Base-by-base conservation (phyloP, 352 stramenopile genomes). In the Pythium aphanidermatum region DNA sequence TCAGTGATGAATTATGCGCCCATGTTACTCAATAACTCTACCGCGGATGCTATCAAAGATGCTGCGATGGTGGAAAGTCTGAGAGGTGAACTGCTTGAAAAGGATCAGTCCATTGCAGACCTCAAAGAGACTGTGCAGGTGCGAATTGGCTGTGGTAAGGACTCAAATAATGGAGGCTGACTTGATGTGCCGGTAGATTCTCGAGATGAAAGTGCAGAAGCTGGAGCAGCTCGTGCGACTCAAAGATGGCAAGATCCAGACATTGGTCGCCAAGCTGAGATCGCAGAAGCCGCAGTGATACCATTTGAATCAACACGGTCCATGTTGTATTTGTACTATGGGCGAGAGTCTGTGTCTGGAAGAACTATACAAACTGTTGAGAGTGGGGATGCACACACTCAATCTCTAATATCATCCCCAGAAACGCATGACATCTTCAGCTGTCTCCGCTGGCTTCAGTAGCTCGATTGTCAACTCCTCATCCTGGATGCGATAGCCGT, bases 181-280 rank as follows among this genome's bases (percentile, higher is more conserved):
- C 2, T 8, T 29, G 12, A 14, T 7, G 13, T n/a, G 14, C 2
- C 4, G 16, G 1, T 51, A 95, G 64, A 97, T 98, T 30, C 58
- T 98, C 16, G 87, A 97, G 53, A 86, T 96, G 60, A 98, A 98
- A 66, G 83, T 98, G 17, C 72, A 92, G 37, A 98, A 98, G 61
- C 70, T 98, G 14, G 92, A 98, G 70, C 91, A 98, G 65, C 73
- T 98, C 19, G 74, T 98, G 13, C 80, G 88, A 3, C 63, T 98
- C 2, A 98, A 98, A 58, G 92, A 98, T 41, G 74, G 71, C 51
- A 97, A 97, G 51, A 98, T 98, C 47, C 65, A 93, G 58, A 93
- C 87, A 25, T 68, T 97, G 3, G 70, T 85, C 13, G 74, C 77
- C n/a, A 92, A 92, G 43, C 32, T 92, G 35, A 72, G 80, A n/a